phyloP scores from a whole-genome alignment of 2,329 filamentous ascomycete species.

The Pseudogymnoascus sp. region DNA sequence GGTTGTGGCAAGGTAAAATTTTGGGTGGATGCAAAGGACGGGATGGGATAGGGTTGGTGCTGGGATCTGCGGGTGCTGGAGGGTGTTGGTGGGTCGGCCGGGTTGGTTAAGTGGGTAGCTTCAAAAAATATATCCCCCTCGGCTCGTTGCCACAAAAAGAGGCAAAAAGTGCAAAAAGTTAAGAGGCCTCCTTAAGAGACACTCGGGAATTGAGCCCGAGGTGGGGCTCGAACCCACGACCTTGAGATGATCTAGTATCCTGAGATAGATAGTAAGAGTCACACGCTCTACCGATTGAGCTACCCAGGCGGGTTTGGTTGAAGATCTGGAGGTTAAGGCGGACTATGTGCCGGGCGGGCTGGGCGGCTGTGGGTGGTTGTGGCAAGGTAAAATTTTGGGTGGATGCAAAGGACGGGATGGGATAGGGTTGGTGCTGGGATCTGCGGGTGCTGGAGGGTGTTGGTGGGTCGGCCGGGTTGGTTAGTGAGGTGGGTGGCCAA shows the following conservation, averaged over 20 bases:
- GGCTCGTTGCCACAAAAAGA: too few relatives aligned
- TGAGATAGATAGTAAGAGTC: slow-evolving; percentile 44
- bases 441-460: not conserved
- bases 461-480: not conserved
- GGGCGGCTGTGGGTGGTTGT: not conserved
- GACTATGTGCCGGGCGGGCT: not conserved
- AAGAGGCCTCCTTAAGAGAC: too few relatives aligned
- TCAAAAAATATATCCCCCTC: too few relatives aligned
- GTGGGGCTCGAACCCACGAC: slow-evolving; percentile 7
- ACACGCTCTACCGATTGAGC: slow-evolving; percentile 68
- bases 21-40: not conserved
- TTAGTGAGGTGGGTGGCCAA: slow-evolving; percentile 1
- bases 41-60: not conserved
- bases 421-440: slow-evolving; percentile 2
- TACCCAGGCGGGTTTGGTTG: slow-evolving; percentile 29
- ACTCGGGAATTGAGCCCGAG: not conserved
- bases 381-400: not conserved
- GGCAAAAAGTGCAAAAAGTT: too few relatives aligned
- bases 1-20: not conserved
- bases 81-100: not conserved
- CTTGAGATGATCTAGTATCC: slow-evolving; percentile 8
- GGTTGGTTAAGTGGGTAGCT: not conserved
- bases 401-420: not conserved
- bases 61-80: not conserved
- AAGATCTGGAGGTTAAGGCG: not conserved